These are phyloP conservation scores for Helianthus annuus DNA, from an alignment of 129 eudicot genomes.

Conservation along the genomic window HanXRQr2.0-SUNRISE NC_035439.2:107515529-107516028, in stretches of 20 bases:
- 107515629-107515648: not conserved
- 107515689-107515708: slow-evolving; percentile 1
- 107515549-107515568: no score
- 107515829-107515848: not conserved
- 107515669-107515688: slow-evolving; percentile 6
- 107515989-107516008: no score
- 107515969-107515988: no score
- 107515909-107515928: not conserved
- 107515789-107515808: not conserved
- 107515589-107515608: no score
- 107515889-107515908: not conserved
- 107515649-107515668: not conserved
- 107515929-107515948: no score
- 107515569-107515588: no score
- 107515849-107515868: not conserved
- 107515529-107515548: not conserved
- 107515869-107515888: slow-evolving; percentile 4
- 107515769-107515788: slow-evolving; percentile 5
- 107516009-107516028: no score
- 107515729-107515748: not conserved
- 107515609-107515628: not conserved
- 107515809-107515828: not conserved
- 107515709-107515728: not conserved
- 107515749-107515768: not conserved
- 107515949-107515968: no score